Percentiles rank a stretch among this genome's conserved stretches.
These are phyloP conservation scores for Cystobasidium onofrii DNA, from an alignment of 768 basidiomycete species.

Conservation along the genomic window DNA sequence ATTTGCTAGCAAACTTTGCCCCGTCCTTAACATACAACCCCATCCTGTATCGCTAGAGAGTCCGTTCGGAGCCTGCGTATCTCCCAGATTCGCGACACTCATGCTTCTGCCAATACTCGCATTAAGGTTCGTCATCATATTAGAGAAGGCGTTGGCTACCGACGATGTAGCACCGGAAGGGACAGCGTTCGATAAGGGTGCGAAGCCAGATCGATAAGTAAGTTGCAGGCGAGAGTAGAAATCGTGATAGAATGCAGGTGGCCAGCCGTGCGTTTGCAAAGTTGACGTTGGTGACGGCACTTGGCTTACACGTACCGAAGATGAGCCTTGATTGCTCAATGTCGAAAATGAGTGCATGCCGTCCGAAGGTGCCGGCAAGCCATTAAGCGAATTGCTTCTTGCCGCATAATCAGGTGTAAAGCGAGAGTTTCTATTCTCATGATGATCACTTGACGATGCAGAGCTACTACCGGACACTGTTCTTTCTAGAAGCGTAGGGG, in stretches of 20 bases:
- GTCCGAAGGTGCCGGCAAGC: background rate
- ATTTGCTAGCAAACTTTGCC: constrained; percentile 73
- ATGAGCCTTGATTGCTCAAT: no score
- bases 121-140: constrained; percentile 33
- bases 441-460: background rate
- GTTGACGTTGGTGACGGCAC: constrained; percentile 35
- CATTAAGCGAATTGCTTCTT: background rate
- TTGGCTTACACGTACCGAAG: background rate
- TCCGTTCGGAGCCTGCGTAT: constrained; percentile 57
- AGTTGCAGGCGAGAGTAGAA: constrained; percentile 83
- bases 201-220: constrained; percentile 81
- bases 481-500: background rate
- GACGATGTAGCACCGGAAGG: constrained; percentile 40
- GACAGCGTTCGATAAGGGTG: constrained; percentile 58
- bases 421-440: background rate
- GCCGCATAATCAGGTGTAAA: background rate
- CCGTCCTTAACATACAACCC: constrained; percentile 87
- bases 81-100: constrained; percentile 45
- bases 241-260: constrained; percentile 73
- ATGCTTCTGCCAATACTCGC: constrained; percentile 54
- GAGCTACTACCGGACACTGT: background rate
- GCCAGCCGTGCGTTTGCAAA: constrained; percentile 52
- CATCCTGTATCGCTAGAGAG: constrained; percentile 80
- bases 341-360: background rate
- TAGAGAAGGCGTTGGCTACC: constrained; percentile 47